phyloP scores from a whole-genome alignment of 208 protist genomes.

The Trypanosomatidae sp. region DNA sequence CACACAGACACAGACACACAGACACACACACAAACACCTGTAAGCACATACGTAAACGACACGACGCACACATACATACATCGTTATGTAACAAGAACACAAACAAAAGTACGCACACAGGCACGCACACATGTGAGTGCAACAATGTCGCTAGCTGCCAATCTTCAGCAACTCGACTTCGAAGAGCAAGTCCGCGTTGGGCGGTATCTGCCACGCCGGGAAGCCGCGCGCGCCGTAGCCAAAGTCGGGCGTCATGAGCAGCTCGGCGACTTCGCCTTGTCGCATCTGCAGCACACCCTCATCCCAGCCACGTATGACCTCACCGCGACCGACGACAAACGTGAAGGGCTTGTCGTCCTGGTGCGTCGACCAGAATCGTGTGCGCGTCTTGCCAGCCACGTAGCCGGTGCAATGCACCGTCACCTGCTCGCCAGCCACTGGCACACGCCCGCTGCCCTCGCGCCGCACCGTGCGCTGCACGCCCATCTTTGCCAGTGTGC shows the following conservation, averaged over 20 bases:
- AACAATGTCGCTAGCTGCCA: slow-evolving; percentile 3
- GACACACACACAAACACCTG: background rate
- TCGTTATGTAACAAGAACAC: background rate
- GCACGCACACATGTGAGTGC: background rate
- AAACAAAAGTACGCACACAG: background rate
- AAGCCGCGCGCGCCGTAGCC: slow-evolving; percentile 82
- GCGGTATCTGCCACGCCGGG: slow-evolving; percentile 78
- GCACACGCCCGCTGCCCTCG: slow-evolving; percentile 38
- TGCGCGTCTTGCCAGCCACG: slow-evolving; percentile 66
- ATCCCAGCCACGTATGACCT: slow-evolving; percentile 94
- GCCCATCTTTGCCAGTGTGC: slow-evolving; percentile 33
- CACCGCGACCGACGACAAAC: slow-evolving; percentile 82
- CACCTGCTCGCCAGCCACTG: slow-evolving; percentile 53
- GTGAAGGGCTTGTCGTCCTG: slow-evolving; percentile 83
- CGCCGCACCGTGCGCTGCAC: slow-evolving; percentile 50
- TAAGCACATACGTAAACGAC: background rate
- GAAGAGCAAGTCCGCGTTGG: slow-evolving; percentile 71
- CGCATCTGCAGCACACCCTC: slow-evolving; percentile 87
- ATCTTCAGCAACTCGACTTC: slow-evolving; percentile 85
- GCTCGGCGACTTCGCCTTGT: slow-evolving; percentile 60
- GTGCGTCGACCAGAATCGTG: slow-evolving; percentile 76
- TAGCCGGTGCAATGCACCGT: slow-evolving; percentile 87
- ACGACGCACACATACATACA: too few relatives aligned
- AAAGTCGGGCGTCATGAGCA: slow-evolving; percentile 70
- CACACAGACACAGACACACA: background rate